A percentile compares a stretch with the other conserved stretches of the same genome.
These are phyloP conservation scores for Botrytis squamosa DNA, from an alignment of 2,329 filamentous ascomycete species.

Conservation along the genomic window DNA sequence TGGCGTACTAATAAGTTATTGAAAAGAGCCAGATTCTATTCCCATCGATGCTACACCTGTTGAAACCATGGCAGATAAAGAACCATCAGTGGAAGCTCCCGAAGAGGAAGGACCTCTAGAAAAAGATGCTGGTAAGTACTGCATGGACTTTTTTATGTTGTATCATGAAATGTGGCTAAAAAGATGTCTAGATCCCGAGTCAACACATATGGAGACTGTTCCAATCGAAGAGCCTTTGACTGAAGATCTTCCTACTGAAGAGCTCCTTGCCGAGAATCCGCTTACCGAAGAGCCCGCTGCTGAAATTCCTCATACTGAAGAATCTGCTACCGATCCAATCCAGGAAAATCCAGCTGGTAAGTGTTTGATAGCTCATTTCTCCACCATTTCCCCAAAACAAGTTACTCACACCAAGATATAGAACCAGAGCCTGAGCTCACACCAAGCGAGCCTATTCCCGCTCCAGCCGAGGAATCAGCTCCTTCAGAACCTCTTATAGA, in stretches of 20 bases:
- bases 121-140: neutral
- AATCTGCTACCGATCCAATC: neutral
- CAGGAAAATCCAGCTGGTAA: neutral
- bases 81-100: neutral
- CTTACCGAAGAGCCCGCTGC: neutral
- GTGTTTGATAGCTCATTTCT: neutral
- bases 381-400: no score
- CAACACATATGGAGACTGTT: neutral
- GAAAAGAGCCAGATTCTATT: neutral
- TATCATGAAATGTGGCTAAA: neutral
- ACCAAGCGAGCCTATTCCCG: neutral
- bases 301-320: neutral
- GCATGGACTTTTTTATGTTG: neutral
- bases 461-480: neutral
- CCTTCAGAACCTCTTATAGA: neutral
- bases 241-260: neutral
- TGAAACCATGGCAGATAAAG: neutral
- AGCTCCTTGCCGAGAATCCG: neutral
- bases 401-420: neutral
- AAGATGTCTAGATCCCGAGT: neutral
- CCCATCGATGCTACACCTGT: neutral
- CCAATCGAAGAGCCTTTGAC: neutral
- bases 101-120: neutral
- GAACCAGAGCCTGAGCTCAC: neutral
- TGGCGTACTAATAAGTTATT: neutral